phyloP scores from a whole-genome alignment of 2,329 filamentous ascomycete species.

The Acarospora socialis region DNA sequence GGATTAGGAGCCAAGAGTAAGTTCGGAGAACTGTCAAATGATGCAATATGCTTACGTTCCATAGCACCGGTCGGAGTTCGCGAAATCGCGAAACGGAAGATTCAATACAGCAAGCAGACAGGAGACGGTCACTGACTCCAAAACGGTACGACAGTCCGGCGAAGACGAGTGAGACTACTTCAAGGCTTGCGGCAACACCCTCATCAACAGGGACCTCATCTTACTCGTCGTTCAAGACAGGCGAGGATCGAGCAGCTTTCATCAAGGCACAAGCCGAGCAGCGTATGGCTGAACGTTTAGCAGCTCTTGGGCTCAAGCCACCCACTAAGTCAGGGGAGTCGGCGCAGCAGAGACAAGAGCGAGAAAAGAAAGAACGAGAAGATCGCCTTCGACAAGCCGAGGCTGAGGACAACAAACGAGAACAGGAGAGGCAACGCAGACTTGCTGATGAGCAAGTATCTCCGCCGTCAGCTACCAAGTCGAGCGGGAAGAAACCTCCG shows the following conservation, averaged over 20 bases:
- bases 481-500: slow-evolving; percentile 50
- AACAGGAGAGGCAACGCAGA: slow-evolving; percentile 71
- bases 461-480: slow-evolving; percentile 41
- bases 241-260: slow-evolving; percentile 85
- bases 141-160: slow-evolving; percentile 38
- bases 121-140: slow-evolving; percentile 22
- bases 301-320: slow-evolving; percentile 80
- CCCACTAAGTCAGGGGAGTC: slow-evolving; percentile 67
- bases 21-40: slow-evolving; percentile 12
- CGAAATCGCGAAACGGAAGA: slow-evolving; percentile 17
- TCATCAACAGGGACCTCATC: slow-evolving; percentile 42
- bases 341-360: slow-evolving; percentile 69
- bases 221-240: slow-evolving; percentile 74
- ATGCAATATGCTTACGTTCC: slow-evolving; percentile 3
- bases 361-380: slow-evolving; percentile 75
- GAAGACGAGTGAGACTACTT: slow-evolving; percentile 35
- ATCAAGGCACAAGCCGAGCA: slow-evolving; percentile 96
- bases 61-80: slow-evolving; percentile 8
- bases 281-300: slow-evolving; percentile 90
- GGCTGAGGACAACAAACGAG: slow-evolving; percentile 80
- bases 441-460: slow-evolving; percentile 61
- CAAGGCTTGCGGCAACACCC: slow-evolving; percentile 33
- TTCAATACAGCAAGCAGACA: slow-evolving; percentile 15
- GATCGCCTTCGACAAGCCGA: slow-evolving; percentile 81
- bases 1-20: slow-evolving; percentile 49